These are phyloP conservation scores for Gossypium stocksii DNA, from an alignment of 345 rosid species.

Conservation along the genomic window DNA sequence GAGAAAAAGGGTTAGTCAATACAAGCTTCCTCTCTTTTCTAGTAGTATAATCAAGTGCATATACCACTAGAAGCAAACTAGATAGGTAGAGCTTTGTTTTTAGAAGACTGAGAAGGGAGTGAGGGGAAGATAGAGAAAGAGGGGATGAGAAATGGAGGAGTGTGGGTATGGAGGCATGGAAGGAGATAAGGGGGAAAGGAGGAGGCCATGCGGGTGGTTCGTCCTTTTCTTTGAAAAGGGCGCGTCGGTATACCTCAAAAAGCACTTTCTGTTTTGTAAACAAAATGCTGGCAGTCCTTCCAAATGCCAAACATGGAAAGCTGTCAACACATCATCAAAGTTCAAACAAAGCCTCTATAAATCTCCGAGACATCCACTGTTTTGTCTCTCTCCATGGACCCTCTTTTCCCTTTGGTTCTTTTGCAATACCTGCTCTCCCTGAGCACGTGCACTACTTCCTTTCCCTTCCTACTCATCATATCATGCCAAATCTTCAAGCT, in stretches of 20 bases:
- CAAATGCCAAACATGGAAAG: conserved; percentile 27
- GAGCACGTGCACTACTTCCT: no score
- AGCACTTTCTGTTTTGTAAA: not conserved
- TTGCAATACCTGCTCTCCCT: no score
- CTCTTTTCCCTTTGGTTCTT: not conserved
- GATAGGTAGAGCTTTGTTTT: not conserved
- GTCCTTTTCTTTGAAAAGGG: conserved; percentile 25
- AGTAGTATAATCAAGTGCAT: not conserved
- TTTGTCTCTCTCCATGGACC: conserved; percentile 11
- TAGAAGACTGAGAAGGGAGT: not conserved
- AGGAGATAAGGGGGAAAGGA: not conserved
- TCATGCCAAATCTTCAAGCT: no score
- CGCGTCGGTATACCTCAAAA: not conserved
- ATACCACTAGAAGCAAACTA: not conserved
- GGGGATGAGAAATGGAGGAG: conserved; percentile 25
- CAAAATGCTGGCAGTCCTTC: conserved; percentile 28
- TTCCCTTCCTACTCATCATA: no score
- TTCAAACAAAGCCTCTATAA: conserved; percentile 11
- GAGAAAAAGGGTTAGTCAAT: not conserved
- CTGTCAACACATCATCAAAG: conserved; percentile 15
- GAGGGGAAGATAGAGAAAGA: not conserved
- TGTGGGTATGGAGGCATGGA: not conserved
- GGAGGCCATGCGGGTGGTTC: conserved; percentile 29
- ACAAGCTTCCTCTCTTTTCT: not conserved
- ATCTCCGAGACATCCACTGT: conserved; percentile 16